phyloP scores from a whole-genome alignment of 192 early-diverging fungal species.

The Umbelopsis vinacea region DNA sequence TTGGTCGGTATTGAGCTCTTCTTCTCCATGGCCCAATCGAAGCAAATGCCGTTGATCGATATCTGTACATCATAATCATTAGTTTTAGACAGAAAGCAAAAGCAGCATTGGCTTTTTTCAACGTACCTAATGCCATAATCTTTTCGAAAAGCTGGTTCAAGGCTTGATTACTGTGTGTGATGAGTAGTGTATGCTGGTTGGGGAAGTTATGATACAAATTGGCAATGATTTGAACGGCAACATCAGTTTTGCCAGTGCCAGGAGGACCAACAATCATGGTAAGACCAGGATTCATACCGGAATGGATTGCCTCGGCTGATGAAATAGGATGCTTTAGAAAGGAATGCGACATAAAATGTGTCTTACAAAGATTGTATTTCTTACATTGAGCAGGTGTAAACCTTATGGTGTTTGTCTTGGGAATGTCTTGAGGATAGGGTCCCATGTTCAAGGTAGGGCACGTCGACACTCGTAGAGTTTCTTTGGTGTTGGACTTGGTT shows the following conservation, averaged over 20 bases:
- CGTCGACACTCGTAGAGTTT: constrained; percentile 62
- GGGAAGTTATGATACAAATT: constrained; percentile 95
- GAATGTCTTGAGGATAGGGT: constrained; percentile 74
- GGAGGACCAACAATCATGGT: constrained; percentile 97
- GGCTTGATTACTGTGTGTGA: constrained; percentile 98
- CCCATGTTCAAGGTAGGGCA: constrained; percentile 72
- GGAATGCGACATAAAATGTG: constrained; percentile 18
- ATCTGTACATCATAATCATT: constrained; percentile 45
- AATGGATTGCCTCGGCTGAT: constrained; percentile 77
- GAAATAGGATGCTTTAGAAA: not conserved
- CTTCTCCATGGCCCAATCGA: constrained; percentile 94
- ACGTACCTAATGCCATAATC: constrained; percentile 68
- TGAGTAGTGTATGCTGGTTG: constrained; percentile 85
- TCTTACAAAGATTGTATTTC: not conserved
- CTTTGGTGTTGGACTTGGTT: constrained; percentile 33
- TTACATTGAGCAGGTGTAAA: constrained; percentile 87
- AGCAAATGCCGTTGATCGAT: constrained; percentile 94
- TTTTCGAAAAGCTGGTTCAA: constrained; percentile 98
- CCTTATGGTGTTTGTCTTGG: constrained; percentile 70
- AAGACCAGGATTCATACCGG: constrained; percentile 86
- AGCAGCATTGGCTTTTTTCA: not conserved
- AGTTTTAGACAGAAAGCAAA: not conserved
- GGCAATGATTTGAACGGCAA: constrained; percentile 95
- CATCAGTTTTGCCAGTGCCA: constrained; percentile 98
- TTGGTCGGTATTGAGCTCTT: constrained; percentile 80